Base-by-base conservation (phyloP, 2,329 filamentous ascomycete genomes). In the Cordyceps javanica region DNA sequence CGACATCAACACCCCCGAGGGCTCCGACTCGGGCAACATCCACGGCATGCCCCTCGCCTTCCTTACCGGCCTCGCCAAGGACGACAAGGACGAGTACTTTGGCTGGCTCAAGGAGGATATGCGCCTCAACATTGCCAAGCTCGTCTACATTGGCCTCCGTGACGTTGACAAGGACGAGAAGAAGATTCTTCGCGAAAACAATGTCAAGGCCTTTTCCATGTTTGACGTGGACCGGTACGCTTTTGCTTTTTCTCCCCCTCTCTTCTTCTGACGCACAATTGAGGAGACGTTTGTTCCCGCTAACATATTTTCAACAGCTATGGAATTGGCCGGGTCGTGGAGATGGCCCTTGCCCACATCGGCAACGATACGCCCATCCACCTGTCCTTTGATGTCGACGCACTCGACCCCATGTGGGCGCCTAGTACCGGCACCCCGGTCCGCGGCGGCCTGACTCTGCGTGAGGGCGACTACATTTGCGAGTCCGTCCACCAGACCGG, bases 31-130 rank as follows among this genome's bases (percentile, higher is more conserved):
- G 64, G 94, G 94, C 34, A 97, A 97, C 75, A 89, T 99, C 62
- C 94, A 99, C 75, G 94, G 94, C 65, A 99, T 99, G 94, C 94
- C 94, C 2, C 89, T 97, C 38, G 85, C 90, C 3, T 99, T 97
- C 74, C 73, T 96, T 64, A 92, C 91, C 0, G 91, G 94, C 0
- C 77, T 99, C 58, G 90, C 92, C 46, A 85, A 77, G 64, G 90
- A 91, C 66, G 82, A 90, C 49, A 79, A 83, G 57, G 82, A 87
- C 61, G 88, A 94, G 67, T 83, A 89, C 59, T 97, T 99, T 75
- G 92, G 91, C 59, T 99, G 94, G 94, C 72, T 99, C 63, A n/a
- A 85, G 68, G 82, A 89, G 16, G 87, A 91, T 60, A 83, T 90
- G 73, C 74, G 78, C 64, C 68, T 86, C 58, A 93, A 81, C 72